Base-by-base conservation (phyloP, 2,329 filamentous ascomycete species). In the Aspergillus ustus region DNA sequence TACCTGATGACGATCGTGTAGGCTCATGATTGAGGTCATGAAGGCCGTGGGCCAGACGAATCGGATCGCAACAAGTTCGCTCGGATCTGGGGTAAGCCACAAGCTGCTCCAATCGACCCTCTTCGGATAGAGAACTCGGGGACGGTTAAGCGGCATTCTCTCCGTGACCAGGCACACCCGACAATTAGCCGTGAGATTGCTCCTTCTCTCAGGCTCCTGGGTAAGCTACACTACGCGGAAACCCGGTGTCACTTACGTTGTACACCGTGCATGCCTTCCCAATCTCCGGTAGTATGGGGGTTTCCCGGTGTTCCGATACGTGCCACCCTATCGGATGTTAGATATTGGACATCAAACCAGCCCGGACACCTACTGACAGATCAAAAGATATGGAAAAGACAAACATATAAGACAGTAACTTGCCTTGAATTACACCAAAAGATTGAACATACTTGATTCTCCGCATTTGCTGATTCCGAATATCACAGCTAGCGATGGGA, bases 41-140 rank as follows among this genome's bases (percentile, higher is more conserved):
- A 25, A 45, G 37, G 34, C 29, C 43, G 13, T 48, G 9, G n/a
- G 29, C 34, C 28, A 59, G 19, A 48, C 45, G 31, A 61, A 57
- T 66, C 64, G 64, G 64, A 66, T 59, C 59, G 15, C 52, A 57
- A 7, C 48, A 48, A 44, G 29, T 11, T 9, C 28, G 19, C 28
- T 61, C 65, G 63, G 63, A 60, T 61, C 60, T 63, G 59, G 54
- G 54, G 56, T 54, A 60, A 57, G 50, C 60, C 56, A 56, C 53
- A 22, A 28, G 22, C 43, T 17, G 59, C 52, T 28, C 48, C 20
- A 57, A 48, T 29, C 29, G 59, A 53, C 59, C 53, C 48, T 57
- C 53, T 49, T 61, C 59, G 59, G 59, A 61, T 61, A 22, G 29
- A 46, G 40, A 17, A 51, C 34, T 52, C 53, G 49, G 31, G 22